phyloP scores from a whole-genome alignment of 2,329 filamentous ascomycete genomes.

The Cercospora sp. region DNA sequence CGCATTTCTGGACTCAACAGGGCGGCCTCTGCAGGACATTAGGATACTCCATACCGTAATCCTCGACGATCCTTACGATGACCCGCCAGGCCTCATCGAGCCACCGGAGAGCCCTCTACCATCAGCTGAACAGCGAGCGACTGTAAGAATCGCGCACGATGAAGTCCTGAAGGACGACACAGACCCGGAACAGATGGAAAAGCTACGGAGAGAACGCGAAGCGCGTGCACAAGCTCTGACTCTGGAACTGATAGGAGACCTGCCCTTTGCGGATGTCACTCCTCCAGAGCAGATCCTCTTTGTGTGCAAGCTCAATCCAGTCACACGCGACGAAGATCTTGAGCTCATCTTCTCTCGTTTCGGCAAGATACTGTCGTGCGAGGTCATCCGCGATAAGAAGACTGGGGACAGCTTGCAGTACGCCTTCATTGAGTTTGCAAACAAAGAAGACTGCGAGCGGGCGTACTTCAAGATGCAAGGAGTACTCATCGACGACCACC shows the following conservation, averaged over 20 bases:
- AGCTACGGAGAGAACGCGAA: constrained; percentile 79
- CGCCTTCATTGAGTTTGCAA: constrained; percentile 94
- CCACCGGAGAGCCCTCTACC: constrained; percentile 79
- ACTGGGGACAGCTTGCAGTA: constrained; percentile 96
- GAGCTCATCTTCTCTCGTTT: constrained; percentile 97
- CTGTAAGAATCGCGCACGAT: constrained; percentile 88
- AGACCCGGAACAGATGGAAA: constrained; percentile 79
- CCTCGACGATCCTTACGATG: constrained; percentile 87
- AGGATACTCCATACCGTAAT: constrained; percentile 90
- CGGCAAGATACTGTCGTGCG: constrained; percentile 90
- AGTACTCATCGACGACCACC: constrained; percentile 92
- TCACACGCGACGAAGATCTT: constrained; percentile 91
- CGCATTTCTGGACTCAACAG: constrained; percentile 81
- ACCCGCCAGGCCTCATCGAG: constrained; percentile 73
- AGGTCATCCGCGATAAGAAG: constrained; percentile 90
- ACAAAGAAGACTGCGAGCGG: constrained; percentile 87
- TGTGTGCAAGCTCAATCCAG: constrained; percentile 96
- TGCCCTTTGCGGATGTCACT: constrained; percentile 96
- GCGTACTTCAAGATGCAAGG: constrained; percentile 99
- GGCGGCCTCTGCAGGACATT: constrained; percentile 88
- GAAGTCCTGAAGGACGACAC: constrained; percentile 75
- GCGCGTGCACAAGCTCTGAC: constrained; percentile 92
- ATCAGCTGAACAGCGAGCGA: constrained; percentile 81
- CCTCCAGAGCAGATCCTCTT: constrained; percentile 97
- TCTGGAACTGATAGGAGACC: constrained; percentile 94